A percentile compares a stretch with the other conserved stretches of the same genome.
Conservation (phyloP, 169 alveolate genomes). For the Plasmodium billcollinsi region DNA sequence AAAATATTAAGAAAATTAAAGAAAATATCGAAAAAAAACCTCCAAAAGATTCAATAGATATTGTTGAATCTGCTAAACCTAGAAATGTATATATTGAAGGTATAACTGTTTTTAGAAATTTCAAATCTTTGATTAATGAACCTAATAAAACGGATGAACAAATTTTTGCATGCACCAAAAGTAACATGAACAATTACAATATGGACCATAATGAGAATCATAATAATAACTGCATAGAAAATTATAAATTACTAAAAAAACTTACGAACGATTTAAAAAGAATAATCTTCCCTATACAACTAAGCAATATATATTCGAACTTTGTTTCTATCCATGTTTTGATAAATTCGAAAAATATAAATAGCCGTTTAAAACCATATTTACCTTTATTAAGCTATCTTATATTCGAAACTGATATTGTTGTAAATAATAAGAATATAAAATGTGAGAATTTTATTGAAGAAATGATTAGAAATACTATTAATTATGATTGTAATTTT, state of each 20-base stretch:
- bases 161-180: no score
- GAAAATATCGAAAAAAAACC: slow-evolving; percentile 62
- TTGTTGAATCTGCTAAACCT: slow-evolving; percentile 60
- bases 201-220: no score
- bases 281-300: slow-evolving; percentile 76
- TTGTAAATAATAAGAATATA: slow-evolving; percentile 34
- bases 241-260: not conserved
- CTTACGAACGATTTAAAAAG: slow-evolving; percentile 45
- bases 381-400: slow-evolving; percentile 78
- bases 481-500: slow-evolving; percentile 77
- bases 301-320: slow-evolving; percentile 81
- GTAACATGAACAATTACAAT: no score
- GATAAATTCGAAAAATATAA: slow-evolving; percentile 69
- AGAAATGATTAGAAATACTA: slow-evolving; percentile 76
- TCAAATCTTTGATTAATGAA: slow-evolving; percentile 16
- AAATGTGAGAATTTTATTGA: slow-evolving; percentile 77
- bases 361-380: slow-evolving; percentile 58
- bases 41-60: slow-evolving; percentile 66
- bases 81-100: slow-evolving; percentile 56
- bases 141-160: not conserved
- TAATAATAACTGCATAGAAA: not conserved
- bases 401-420: slow-evolving; percentile 80
- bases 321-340: slow-evolving; percentile 80
- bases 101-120: slow-evolving; percentile 75
- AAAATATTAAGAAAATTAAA: slow-evolving; percentile 62